Percentiles rank a stretch among this genome's conserved stretches.
These are phyloP conservation scores for Platanus orientalis DNA, from an alignment of 164 flowering plant species.

Conservation along the genomic window DNA sequence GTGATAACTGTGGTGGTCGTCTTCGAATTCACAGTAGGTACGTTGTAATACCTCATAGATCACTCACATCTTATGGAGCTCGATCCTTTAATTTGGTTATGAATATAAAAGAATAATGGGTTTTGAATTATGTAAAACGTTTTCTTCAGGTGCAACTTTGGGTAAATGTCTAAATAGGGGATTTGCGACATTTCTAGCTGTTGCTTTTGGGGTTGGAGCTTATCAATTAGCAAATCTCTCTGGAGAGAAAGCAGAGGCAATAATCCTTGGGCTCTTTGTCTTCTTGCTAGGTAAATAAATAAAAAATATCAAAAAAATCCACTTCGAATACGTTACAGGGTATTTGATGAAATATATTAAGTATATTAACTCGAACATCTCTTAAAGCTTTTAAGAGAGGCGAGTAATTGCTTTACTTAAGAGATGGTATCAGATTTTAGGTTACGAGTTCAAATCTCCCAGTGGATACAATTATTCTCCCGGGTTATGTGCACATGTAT, in stretches of 20 bases:
- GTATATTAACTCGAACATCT: too few species aligned
- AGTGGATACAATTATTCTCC: too few species aligned
- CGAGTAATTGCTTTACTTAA: too few species aligned
- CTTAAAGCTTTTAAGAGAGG: too few species aligned
- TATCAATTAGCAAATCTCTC: slow-evolving; percentile 46
- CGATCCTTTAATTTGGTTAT: not conserved
- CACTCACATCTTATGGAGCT: not conserved
- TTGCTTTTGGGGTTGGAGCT: slow-evolving; percentile 64
- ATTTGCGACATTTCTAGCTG: slow-evolving; percentile 63
- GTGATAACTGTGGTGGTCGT: slow-evolving; percentile 77
- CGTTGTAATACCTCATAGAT: slow-evolving; percentile 11
- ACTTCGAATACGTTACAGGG: too few species aligned
- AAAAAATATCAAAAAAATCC: too few species aligned
- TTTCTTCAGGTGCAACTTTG: slow-evolving; percentile 57
- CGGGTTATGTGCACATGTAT: too few species aligned
- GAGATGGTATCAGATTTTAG: too few species aligned
- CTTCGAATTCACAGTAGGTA: slow-evolving; percentile 75
- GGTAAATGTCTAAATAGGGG: slow-evolving; percentile 65
- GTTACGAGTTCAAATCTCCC: too few species aligned
- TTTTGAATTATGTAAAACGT: not conserved
- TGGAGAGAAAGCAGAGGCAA: slow-evolving; percentile 56
- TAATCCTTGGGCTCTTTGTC: slow-evolving; percentile 52
- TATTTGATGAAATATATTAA: too few species aligned
- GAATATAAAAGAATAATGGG: not conserved
- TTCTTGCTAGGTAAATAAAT: slow-evolving; percentile 59